These are phyloP conservation scores for Hemileccinum rubropunctum DNA, from an alignment of 768 basidiomycete genomes.

Conservation along the genomic window DNA sequence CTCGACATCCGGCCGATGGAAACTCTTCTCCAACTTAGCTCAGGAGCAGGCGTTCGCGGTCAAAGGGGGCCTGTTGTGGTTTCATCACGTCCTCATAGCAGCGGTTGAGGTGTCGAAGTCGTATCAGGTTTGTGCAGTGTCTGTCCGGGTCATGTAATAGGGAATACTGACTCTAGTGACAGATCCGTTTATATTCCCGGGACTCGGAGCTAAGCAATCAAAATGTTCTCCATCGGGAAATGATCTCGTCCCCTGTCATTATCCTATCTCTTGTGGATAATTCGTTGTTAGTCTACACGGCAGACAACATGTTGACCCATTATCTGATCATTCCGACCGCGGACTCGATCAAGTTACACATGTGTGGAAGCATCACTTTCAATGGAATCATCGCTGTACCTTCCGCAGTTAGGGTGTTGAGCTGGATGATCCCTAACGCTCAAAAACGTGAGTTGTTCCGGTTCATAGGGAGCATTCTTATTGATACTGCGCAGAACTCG, in stretches of 20 bases:
- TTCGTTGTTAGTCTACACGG: constrained; percentile 89
- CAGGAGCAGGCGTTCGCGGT: constrained; percentile 89
- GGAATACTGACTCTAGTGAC: constrained; percentile 3
- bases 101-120: constrained; percentile 82
- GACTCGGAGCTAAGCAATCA: constrained; percentile 83
- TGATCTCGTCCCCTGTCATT: constrained; percentile 72
- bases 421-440: constrained; percentile 93
- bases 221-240: constrained; percentile 80
- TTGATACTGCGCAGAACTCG: constrained; percentile 61
- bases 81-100: constrained; percentile 90
- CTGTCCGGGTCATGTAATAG: neutral
- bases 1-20: constrained; percentile 93
- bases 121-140: constrained; percentile 55
- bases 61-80: constrained; percentile 92
- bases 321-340: constrained; percentile 85
- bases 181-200: constrained; percentile 94
- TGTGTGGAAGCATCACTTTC: constrained; percentile 95
- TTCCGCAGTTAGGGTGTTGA: constrained; percentile 80
- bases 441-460: constrained; percentile 74
- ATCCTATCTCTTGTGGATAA: constrained; percentile 93
- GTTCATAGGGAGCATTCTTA: constrained; percentile 2
- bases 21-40: constrained; percentile 72
- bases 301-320: constrained; percentile 91
- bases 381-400: constrained; percentile 85
- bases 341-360: constrained; percentile 79